These are phyloP conservation scores for Fusarium gaditjirri DNA, from an alignment of 2,329 filamentous ascomycete genomes.

Conservation along the genomic window DNA sequence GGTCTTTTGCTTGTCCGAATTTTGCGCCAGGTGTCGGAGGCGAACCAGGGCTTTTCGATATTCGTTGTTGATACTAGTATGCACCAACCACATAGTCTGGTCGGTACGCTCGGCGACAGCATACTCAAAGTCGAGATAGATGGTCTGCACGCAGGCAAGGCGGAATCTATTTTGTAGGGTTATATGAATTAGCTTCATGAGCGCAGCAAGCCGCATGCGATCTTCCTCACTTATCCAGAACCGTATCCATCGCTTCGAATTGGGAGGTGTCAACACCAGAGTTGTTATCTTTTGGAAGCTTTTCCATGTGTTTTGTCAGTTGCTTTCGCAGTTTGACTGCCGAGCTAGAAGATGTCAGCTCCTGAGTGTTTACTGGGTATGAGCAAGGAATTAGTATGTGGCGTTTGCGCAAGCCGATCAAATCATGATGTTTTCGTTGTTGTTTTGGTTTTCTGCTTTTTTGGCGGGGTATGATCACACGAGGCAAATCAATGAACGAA, in stretches of 20 bases:
- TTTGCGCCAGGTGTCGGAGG: conserved; percentile 61
- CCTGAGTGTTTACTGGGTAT: conserved; percentile 26
- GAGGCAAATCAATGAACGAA: background rate
- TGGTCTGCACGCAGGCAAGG: conserved; percentile 74
- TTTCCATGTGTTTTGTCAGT: conserved; percentile 56
- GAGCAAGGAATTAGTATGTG: background rate
- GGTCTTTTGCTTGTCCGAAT: conserved; percentile 62
- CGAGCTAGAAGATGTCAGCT: conserved; percentile 48
- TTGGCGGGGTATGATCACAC: conserved; percentile 9
- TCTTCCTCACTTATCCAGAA: conserved; percentile 55
- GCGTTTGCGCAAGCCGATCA: conserved; percentile 16
- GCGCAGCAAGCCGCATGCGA: conserved; percentile 11
- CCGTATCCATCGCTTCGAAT: conserved; percentile 57
- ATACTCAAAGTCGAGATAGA: conserved; percentile 77
- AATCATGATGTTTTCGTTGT: background rate
- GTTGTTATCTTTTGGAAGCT: conserved; percentile 51
- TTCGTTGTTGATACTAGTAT: conserved; percentile 79
- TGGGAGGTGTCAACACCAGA: conserved; percentile 54
- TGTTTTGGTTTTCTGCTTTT: background rate
- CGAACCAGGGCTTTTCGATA: conserved; percentile 77
- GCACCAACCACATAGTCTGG: conserved; percentile 79
- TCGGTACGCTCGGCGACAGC: conserved; percentile 74
- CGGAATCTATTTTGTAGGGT: conserved; percentile 66
- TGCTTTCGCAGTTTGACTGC: conserved; percentile 57
- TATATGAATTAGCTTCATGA: conserved; percentile 20